Evolutionary conservation across 768 basidiomycete species (phyloP).

Genomic region (Daedaleopsis nitida): DNA sequence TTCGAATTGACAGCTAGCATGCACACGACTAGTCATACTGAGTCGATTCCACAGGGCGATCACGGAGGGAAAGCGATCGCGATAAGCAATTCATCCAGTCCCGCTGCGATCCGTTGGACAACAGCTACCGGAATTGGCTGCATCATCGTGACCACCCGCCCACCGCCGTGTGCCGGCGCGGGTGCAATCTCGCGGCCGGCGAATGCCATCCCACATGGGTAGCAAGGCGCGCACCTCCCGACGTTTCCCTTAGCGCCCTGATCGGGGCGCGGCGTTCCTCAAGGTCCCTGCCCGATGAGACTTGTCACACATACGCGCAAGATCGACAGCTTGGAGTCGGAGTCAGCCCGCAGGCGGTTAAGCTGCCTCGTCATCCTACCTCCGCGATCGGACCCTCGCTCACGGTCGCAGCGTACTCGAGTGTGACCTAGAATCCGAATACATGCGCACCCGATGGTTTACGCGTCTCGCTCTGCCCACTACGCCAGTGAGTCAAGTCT

Average conservation of each 20-base stretch:
- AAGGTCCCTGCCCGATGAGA: constrained; percentile 8
- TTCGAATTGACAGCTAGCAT: background rate
- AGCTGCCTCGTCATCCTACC: constrained; percentile 1
- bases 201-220: background rate
- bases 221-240: constrained; percentile 9
- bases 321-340: constrained; percentile 1
- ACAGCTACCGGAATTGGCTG: background rate
- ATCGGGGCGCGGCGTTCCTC: constrained; percentile 15
- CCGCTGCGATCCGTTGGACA: background rate
- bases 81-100: background rate
- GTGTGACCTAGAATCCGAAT: constrained; percentile 1
- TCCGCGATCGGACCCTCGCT: constrained; percentile 12
- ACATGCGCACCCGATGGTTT: background rate
- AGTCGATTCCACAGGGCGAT: constrained; percentile 2
- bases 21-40: background rate
- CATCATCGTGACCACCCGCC: too few species aligned
- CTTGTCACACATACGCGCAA: background rate
- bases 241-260: constrained; percentile 4
- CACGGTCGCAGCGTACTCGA: background rate
- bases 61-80: background rate
- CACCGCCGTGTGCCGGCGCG: constrained; percentile 17
- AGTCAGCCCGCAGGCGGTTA: constrained; percentile 1
- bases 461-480: constrained; percentile 5
- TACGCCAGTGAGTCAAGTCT: constrained; percentile 14
- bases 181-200: background rate